Base-by-base conservation (phyloP, 2,329 filamentous ascomycete species). In the Bertia moriformis region DNA sequence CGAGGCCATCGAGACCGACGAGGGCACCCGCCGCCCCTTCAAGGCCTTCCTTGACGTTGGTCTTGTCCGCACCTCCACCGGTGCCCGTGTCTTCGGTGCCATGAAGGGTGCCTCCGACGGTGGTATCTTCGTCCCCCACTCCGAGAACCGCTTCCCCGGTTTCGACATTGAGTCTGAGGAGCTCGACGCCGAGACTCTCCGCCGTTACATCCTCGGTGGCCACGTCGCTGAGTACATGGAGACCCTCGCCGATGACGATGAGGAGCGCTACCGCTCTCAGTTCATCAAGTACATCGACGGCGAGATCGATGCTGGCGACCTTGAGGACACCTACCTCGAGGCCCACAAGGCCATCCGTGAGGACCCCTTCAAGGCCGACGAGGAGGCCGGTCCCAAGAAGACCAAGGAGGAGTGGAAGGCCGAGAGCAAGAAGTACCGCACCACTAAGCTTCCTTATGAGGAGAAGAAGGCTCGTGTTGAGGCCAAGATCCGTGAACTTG, bases 191-290 rank as follows among this genome's bases (percentile, higher is more conserved):
- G 91, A 98, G 66, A 83, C 78, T 52, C 85, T 98, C 62, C 87
- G 89, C 77, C 93, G 88, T 75, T 98, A 98, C 83, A 98, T 98
- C 76, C 89, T 85, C 67, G 91, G 76, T 60, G 89, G 91, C 46
- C 91, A 98, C 78, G 85, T 98, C 49, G 88, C 89, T 53, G 91
- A 98, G 79, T 98, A 98, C 81, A 98, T 98, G 91, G 91, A 98
- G 82, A 91, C 83, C 43, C 84, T 98, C 49, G 91, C 91, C 68
- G 91, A 98, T 58, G 91, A 98, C 62, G 91, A 98, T 61, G 91
- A 98, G 83, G 91, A 98, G 79, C 88, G 91, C 63, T 98, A 86
- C 85, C 89, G 89, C 77, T 79, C 77, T 55, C 91, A 98, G 75
- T 98, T 98, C 83, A 73, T 79, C 65, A 82, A 91, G 69, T 98